These are phyloP conservation scores for Solanum appendiculatum DNA, from an alignment of 257 asterid species.

Conservation along the genomic window DNA sequence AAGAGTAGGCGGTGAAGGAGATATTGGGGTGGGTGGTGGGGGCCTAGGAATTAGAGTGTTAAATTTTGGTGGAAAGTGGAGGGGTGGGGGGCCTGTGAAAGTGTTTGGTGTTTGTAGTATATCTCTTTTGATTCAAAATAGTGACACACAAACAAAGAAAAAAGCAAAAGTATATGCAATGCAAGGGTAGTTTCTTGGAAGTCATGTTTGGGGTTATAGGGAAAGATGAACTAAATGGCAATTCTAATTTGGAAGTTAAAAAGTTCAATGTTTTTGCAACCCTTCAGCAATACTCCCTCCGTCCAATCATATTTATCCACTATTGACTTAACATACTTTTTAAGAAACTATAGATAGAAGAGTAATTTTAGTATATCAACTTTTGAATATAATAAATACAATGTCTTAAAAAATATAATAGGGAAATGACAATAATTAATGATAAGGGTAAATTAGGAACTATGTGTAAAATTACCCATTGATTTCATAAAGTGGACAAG, in stretches of 20 bases:
- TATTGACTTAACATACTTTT: too few relatives aligned
- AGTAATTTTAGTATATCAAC: too few relatives aligned
- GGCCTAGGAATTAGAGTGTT: not conserved
- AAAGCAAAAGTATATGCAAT: not conserved
- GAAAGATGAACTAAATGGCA: not conserved
- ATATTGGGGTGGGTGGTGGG: not conserved
- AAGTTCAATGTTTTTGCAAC: not conserved
- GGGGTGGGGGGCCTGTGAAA: not conserved
- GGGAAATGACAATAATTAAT: too few relatives aligned
- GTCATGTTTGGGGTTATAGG: not conserved
- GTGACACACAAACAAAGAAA: not conserved
- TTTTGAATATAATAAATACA: too few relatives aligned
- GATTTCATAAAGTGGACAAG: too few relatives aligned
- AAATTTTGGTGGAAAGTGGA: slow-evolving; percentile 6
- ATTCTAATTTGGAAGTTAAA: not conserved
- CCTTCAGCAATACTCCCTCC: too few relatives aligned
- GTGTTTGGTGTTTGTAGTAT: not conserved
- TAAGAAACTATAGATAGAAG: too few relatives aligned
- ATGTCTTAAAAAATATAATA: too few relatives aligned
- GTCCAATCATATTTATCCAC: too few relatives aligned
- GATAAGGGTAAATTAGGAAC: too few relatives aligned
- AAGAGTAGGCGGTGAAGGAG: slow-evolving; percentile 8
- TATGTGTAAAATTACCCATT: too few relatives aligned
- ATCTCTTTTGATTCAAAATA: not conserved
- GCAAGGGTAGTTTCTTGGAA: not conserved